Base-by-base conservation (phyloP, 306 rosid species). In the Castanea crenata region DNA sequence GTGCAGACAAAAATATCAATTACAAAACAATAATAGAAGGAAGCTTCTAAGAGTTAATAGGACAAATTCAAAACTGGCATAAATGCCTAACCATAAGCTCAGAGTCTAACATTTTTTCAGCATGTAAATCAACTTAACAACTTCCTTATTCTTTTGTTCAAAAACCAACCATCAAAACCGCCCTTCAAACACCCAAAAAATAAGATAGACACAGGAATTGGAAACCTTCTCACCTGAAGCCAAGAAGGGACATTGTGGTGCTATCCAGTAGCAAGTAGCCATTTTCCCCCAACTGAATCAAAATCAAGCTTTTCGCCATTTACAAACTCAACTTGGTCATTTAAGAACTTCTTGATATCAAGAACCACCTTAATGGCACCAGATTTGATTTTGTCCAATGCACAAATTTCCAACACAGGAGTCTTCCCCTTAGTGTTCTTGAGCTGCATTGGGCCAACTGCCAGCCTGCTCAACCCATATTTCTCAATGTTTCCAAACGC, bases 211-310 rank as follows among this genome's bases (percentile, higher is more conserved):
- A 65, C 14, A 81, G 20, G 31, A 46, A 41, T 12, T 25, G 14
- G 69, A 81, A 75, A 57, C 52, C 38, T 75, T 88, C 90, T 90
- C 84, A 91, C 98, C 98, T 89, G 88, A 3, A 95, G 96, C 99
- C 99, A 91, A 68, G 76, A 87, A n/a, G 99, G 99, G 56, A 95
- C 99, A 31, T 92, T 95, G 91, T 98, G 91, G 31, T 94, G 88
- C 75, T 95, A 95, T 0, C 99, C 99, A 0, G 99, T 95, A 0
- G 99, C 99, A 1, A 95, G 86, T 25, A 95, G 27, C 27, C 27
- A 25, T 25, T 25, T 25, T 25, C 27, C 27, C 27, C 27, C 73
- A 11, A 92, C 89, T 0, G 98, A 86, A 57, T 95, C 98, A 35
- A 95, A 74, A 0, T 80, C 84, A 1, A 77, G 85, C 34, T 55